Conservation (phyloP, 2,329 filamentous ascomycete genomes). For the Calonectria pauciramosa region DNA sequence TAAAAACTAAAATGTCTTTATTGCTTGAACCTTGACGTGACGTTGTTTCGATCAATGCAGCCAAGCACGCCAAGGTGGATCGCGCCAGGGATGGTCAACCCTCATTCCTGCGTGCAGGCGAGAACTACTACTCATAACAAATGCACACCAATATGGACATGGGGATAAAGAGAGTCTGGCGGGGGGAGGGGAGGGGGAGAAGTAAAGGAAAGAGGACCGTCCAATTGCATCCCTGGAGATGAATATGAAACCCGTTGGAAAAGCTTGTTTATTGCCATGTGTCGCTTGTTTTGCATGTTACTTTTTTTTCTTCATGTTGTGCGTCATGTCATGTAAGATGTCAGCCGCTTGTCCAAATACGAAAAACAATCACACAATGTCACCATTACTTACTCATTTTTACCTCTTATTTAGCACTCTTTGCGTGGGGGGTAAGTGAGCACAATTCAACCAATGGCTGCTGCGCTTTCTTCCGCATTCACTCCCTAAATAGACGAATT, state of each 20-base stretch:
- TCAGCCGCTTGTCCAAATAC: neutral
- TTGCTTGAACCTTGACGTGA: neutral
- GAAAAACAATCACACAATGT: neutral
- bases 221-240: neutral
- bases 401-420: neutral
- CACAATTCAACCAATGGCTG: neutral
- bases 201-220: neutral
- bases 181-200: neutral
- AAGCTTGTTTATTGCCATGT: neutral
- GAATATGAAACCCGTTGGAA: neutral
- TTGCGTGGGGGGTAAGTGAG: neutral
- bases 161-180: neutral
- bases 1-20: neutral
- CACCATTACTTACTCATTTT: neutral
- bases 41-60: neutral
- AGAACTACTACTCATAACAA: neutral
- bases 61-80: constrained; percentile 10
- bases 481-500: neutral
- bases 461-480: no score
- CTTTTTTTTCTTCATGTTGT: neutral
- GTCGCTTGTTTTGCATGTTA: neutral
- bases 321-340: neutral
- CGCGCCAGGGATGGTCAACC: constrained; percentile 1
- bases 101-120: neutral
- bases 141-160: neutral